Evolutionary conservation across 139 green algal genomes (phyloP), one percentile per base, ranked within the genome.

Genomic region (Mesotaenium endlicherianum): DNA sequence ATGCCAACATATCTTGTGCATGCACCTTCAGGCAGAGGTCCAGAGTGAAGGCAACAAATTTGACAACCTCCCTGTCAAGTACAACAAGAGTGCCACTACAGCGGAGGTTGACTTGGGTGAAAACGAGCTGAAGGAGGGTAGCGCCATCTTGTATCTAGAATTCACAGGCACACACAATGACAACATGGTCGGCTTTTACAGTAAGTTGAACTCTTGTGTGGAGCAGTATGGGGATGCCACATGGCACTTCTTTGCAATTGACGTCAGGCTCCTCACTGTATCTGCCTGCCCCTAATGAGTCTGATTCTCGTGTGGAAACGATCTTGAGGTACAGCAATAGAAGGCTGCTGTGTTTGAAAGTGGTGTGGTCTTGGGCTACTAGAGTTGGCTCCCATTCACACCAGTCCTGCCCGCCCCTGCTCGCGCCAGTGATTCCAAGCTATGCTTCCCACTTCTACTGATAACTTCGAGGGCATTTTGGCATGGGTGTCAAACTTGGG

Each of bases 101-200:
- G 79, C 49, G 3, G 49, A 20, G 30, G 30, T 80, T 4, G n/a
- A 55, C 31, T 39, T 75, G 64, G 67, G 11, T n/a, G 64, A 53
- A 53, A 40, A 67, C 38, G 34, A 34, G 36, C 1, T 76, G 79
- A 67, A 68, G 11, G n/a, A 44, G 6, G 79, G 55, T 31, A 44
- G 36, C n/a, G 79, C 79, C 1, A 38, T 59, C 8, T 60, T 85
- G 0, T 42, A 60, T 2, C 44, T 85, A 2, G 17, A 78, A 31
- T 85, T 49, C 79, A 47, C 36, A 26, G 79, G 79, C 0, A 79
- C 70, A 39, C 79, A 60, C 79, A 85, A 85, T 39, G 67, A 64
- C 55, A 85, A 78, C 79, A 85, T 85, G 79, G 39, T 80, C 34
- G 79, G 79, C 2, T 85, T 85, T 40, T 85, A 85, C 67, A 38